Conservation (phyloP, 352 stramenopile species). For the Phytophthora citrophthora region DNA sequence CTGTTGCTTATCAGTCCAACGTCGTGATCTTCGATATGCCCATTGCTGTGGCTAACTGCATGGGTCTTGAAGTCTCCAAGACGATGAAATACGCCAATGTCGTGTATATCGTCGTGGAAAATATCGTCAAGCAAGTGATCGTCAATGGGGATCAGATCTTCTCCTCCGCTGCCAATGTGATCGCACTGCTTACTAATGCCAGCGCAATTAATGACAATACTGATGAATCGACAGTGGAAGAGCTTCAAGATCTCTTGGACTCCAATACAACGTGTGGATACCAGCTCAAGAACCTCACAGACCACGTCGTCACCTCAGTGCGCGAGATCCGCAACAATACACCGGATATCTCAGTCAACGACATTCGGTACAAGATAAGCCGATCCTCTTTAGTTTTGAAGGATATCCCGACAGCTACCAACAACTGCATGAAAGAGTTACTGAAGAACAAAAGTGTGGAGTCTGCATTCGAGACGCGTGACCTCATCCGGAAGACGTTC, state of each 20-base stretch:
- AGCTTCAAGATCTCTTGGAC: slow-evolving; percentile 36
- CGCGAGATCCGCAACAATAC: slow-evolving; percentile 24
- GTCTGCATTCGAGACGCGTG: slow-evolving; percentile 36
- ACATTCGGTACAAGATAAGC: slow-evolving; percentile 36
- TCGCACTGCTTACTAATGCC: slow-evolving; percentile 25
- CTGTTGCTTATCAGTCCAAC: slow-evolving; percentile 35
- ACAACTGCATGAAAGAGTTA: slow-evolving; percentile 39
- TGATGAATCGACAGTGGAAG: slow-evolving; percentile 24
- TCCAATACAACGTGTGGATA: slow-evolving; percentile 40
- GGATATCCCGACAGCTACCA: slow-evolving; percentile 38
- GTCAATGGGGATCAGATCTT: slow-evolving; percentile 38
- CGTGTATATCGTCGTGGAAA: slow-evolving; percentile 29
- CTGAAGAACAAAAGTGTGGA: slow-evolving; percentile 20
- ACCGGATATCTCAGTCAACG: slow-evolving; percentile 12
- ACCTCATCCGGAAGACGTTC: slow-evolving; percentile 35
- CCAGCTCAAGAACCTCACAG: slow-evolving; percentile 38
- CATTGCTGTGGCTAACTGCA: slow-evolving; percentile 33
- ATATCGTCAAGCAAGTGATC: slow-evolving; percentile 30
- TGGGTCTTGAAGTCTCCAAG: slow-evolving; percentile 19
- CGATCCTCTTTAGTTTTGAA: slow-evolving; percentile 26
- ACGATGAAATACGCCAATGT: slow-evolving; percentile 13
- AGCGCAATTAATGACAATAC: slow-evolving; percentile 11
- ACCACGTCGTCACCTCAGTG: slow-evolving; percentile 31
- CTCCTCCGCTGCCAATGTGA: slow-evolving; percentile 24
- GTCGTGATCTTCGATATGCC: slow-evolving; percentile 33